Evolutionary conservation across 169 alveolate species (phyloP).

Genomic region (Amoebophrya sp.): DNA sequence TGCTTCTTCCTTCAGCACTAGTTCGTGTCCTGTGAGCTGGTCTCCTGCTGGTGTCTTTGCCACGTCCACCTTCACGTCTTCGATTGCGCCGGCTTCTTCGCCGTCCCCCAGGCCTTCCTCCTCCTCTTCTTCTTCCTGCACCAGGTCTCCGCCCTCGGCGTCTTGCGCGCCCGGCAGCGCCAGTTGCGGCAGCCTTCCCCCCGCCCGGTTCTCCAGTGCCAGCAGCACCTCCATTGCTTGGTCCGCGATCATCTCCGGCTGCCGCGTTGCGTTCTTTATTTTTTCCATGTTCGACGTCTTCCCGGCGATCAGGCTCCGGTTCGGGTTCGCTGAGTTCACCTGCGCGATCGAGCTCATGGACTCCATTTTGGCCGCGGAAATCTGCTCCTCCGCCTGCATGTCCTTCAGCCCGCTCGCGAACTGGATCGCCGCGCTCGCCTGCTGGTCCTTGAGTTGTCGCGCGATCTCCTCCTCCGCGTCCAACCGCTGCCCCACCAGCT

Average conservation of each 20-base stretch:
- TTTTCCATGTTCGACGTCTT: neutral
- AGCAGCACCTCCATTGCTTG: neutral
- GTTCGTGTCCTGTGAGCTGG: neutral
- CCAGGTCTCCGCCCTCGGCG: neutral
- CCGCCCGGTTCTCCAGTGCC: neutral
- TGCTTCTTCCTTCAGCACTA: neutral
- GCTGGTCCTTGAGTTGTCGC: neutral
- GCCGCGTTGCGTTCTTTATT: neutral
- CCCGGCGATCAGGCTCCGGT: neutral
- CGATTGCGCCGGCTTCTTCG: neutral
- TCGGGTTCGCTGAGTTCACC: neutral
- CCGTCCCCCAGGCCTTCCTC: neutral
- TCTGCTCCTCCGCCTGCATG: neutral
- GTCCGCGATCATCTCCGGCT: neutral
- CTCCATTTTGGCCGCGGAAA: neutral
- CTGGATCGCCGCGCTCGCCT: neutral
- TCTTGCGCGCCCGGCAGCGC: neutral
- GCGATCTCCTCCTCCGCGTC: neutral
- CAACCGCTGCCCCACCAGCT: neutral
- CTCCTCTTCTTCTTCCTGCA: neutral
- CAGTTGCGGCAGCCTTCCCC: neutral
- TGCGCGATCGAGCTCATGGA: neutral
- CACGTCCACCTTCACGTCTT: neutral
- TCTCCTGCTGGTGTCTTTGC: neutral
- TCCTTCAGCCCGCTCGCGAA: neutral